Base-by-base conservation (phyloP, 108 stramenopile genomes). In the Schizochytrium sp. region DNA sequence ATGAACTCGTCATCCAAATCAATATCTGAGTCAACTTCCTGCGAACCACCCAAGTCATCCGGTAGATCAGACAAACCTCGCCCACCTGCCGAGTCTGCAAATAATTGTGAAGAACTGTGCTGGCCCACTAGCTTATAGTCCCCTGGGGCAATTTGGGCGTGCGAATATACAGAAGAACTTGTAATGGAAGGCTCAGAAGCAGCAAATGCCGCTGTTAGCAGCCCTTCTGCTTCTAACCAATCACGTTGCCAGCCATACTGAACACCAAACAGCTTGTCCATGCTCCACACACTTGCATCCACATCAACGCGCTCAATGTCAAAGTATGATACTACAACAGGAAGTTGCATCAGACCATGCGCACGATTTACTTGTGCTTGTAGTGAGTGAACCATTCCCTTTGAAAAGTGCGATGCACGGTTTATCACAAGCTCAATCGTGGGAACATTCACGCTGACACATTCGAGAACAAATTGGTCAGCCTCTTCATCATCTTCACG, bases 331-430 rank as follows among this genome's bases (percentile, higher is more conserved):
- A 83, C 76, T 13, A 55, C 53, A 13, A 83, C 76, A 10, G 76
- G 76, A 47, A 83, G 28, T 28, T 49, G 50, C 76, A 83, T 83
- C 28, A 83, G 76, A 10, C 76, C 76, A 53, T 83, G 76, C 76
- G 50, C 76, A n/a, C 53, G 76, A 55, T 55, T 83, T 12, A 83
- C 53, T n/a, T 83, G 47, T 12, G 50, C 76, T 2, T 55, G 76
- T 13, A 83, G 45, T 40, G 47, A 10, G 40, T 55, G 76, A n/a
- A 83, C 5, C 0, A 53, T 83, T 2, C 47, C 53, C 53, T 83
- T 83, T 2, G 50, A 49, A 28, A 83, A 83, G 28, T 83, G 53
- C 47, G 76, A 49, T 53, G 76, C 50, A 10, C 53, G 50, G 47
- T 83, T 49, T n/a, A 83, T 55, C 45, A 83, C 76, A 17, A 55